These are phyloP conservation scores for Vaccinium vitisidaea DNA, from an alignment of 148 eudicot species.

Conservation along the genomic window DNA sequence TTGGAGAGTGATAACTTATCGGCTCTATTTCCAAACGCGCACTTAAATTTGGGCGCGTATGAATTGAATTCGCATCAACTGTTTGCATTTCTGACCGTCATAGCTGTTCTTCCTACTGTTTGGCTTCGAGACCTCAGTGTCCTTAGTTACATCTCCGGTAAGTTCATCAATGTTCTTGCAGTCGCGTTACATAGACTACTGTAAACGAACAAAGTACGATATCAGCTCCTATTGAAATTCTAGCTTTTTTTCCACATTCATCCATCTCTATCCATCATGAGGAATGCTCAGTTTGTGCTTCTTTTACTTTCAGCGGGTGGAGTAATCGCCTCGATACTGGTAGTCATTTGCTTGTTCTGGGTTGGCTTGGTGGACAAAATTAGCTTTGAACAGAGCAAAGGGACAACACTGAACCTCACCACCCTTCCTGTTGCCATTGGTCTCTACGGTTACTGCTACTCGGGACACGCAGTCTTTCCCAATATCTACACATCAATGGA, in stretches of 20 bases:
- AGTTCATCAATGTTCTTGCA: slow-evolving; percentile 12
- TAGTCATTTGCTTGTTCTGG: slow-evolving; percentile 78
- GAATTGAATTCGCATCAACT: slow-evolving; percentile 55
- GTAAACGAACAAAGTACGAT: not conserved
- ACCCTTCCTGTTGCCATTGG: slow-evolving; percentile 90
- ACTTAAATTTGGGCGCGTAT: slow-evolving; percentile 44
- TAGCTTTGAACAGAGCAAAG: slow-evolving; percentile 44
- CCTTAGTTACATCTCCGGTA: slow-evolving; percentile 88
- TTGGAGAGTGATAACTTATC: slow-evolving; percentile 93
- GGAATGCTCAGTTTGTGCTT: not conserved
- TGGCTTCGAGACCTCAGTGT: slow-evolving; percentile 81
- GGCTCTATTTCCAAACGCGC: slow-evolving; percentile 77
- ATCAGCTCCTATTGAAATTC: not conserved
- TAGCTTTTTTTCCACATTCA: not conserved
- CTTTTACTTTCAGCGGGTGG: slow-evolving; percentile 72
- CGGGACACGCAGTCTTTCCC: slow-evolving; percentile 96
- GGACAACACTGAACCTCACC: slow-evolving; percentile 56
- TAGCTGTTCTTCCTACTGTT: slow-evolving; percentile 89
- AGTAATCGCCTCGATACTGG: slow-evolving; percentile 81
- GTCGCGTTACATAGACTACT: not conserved
- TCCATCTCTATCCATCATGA: not conserved
- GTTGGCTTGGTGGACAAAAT: slow-evolving; percentile 74
- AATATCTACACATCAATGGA: slow-evolving; percentile 92
- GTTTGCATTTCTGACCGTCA: slow-evolving; percentile 60
- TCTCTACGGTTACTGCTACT: slow-evolving; percentile 82